Conservation (phyloP, 805 yeast species). For the Suhomyces vadensis region DNA sequence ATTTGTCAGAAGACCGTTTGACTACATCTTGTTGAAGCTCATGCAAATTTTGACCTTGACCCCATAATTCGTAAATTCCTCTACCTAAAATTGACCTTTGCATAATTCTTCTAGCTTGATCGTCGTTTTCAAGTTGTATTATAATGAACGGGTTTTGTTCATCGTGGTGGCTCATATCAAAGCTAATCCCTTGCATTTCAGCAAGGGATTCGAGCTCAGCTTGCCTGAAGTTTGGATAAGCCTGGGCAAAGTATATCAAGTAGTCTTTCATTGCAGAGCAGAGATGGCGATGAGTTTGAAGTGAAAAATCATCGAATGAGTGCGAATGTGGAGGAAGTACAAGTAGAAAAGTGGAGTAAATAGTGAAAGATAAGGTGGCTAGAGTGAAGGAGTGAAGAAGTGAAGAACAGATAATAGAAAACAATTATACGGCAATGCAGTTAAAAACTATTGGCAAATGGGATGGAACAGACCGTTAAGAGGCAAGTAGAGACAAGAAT, state of each 20-base stretch:
- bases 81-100: slow-evolving; percentile 67
- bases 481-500: no score
- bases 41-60: slow-evolving; percentile 57
- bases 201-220: slow-evolving; percentile 90
- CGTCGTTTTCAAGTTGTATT: slow-evolving; percentile 65
- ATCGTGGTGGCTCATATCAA: slow-evolving; percentile 62
- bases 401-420: no score
- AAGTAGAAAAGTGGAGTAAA: neutral
- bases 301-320: neutral
- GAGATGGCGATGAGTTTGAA: slow-evolving; percentile 1
- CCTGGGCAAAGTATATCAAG: slow-evolving; percentile 81
- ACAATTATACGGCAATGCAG: no score
- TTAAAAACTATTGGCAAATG: no score
- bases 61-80: slow-evolving; percentile 86
- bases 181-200: slow-evolving; percentile 50
- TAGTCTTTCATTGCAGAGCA: slow-evolving; percentile 51
- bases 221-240: slow-evolving; percentile 71
- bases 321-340: neutral
- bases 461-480: no score
- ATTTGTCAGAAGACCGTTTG: slow-evolving; percentile 29
- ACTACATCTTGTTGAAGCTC: slow-evolving; percentile 57
- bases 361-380: neutral
- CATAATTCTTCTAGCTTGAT: slow-evolving; percentile 63
- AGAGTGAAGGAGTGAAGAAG: neutral
- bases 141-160: slow-evolving; percentile 68